Percentiles rank a stretch among this genome's conserved stretches.
These are phyloP conservation scores for Fusarium scirpi DNA, from an alignment of 2,329 filamentous ascomycete species.

Conservation along the genomic window DNA sequence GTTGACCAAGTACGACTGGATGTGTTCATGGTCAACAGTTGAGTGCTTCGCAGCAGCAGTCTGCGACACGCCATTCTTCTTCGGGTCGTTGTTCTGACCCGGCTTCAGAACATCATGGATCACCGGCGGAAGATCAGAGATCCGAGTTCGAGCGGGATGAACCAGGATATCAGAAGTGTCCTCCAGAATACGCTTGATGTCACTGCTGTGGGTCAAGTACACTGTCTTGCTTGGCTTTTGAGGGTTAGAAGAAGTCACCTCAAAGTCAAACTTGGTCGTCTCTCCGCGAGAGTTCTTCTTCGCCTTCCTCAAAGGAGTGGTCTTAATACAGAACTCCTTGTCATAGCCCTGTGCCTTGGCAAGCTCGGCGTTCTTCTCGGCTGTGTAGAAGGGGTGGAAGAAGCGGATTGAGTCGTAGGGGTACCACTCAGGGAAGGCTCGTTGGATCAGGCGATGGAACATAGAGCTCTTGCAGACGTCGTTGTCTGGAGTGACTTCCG, in stretches of 20 bases:
- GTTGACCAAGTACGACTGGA: not conserved
- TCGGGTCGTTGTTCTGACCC: not conserved
- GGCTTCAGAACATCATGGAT: slow-evolving; percentile 3
- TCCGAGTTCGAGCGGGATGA: slow-evolving; percentile 5
- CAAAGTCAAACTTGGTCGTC: not conserved
- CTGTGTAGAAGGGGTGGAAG: slow-evolving; percentile 42
- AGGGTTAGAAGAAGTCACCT: not conserved
- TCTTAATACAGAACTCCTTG: slow-evolving; percentile 1
- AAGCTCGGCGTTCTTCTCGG: slow-evolving; percentile 29
- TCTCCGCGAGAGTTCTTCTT: slow-evolving; percentile 7
- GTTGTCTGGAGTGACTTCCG: slow-evolving; percentile 38
- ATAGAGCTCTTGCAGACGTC: slow-evolving; percentile 39
- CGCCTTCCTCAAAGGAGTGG: not conserved
- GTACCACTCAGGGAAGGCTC: slow-evolving; percentile 43
- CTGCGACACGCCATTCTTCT: not conserved
- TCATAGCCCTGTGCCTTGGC: slow-evolving; percentile 29
- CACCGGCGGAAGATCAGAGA: not conserved
- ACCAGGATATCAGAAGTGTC: slow-evolving; percentile 3
- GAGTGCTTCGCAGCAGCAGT: not conserved
- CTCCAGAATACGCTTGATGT: not conserved
- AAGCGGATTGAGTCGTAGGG: slow-evolving; percentile 35
- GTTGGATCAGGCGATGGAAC: slow-evolving; percentile 40
- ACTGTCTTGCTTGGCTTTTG: slow-evolving; percentile 1
- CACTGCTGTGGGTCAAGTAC: not conserved
- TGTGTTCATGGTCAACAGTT: not conserved